Base-by-base conservation (phyloP, 2,329 filamentous ascomycete genomes). In the Claviceps digitariae region DNA sequence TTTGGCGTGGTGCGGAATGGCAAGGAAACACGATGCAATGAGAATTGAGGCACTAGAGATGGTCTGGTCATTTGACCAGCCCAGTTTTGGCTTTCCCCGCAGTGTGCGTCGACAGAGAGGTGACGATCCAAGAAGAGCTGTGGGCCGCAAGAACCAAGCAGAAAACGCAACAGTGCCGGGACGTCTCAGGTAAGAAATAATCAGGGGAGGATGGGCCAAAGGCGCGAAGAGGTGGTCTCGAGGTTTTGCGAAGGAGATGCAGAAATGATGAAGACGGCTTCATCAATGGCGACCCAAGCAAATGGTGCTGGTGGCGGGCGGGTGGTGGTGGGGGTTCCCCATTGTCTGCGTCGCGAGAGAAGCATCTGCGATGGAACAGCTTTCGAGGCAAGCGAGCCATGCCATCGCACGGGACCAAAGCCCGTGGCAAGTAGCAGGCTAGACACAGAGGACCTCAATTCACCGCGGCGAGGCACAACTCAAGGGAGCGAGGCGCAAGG, bases 1-100 rank as follows among this genome's bases (percentile, higher is more conserved):
- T 50, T 63, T 58, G 60, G 57, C 41, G 48, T 36, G 36, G 45
- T 50, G 48, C 34, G 40, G 27, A 29, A 48, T 34, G 53, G 29
- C 25, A 29, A 17, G 46, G 44, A 20, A 27, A 10, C 21, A 48
- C 25, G 54, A 52, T 44, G 51, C 27, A 27, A 31, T 29, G 34
- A 50, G 29, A 48, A 27, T 25, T 29, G 34, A 50, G 29, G 52
- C 44, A 48, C 48, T n/a, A 44, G n/a, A 40, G 25, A 31, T n/a
- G 46, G 29, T 15, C n/a, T 38, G 40, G 48, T 50, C 54, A 52
- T 49, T 52, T 52, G 45, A 54, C 52, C 44, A 52, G 51, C 23
- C 48, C 40, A 48, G 40, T 44, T 25, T 55, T 48, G 31, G 45
- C 25, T 48, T 50, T 52, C 51, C 45, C 51, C 45, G 51, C 45